Conservation (phyloP, 768 basidiomycete genomes). For the Mrakia hoshinonis region DNA sequence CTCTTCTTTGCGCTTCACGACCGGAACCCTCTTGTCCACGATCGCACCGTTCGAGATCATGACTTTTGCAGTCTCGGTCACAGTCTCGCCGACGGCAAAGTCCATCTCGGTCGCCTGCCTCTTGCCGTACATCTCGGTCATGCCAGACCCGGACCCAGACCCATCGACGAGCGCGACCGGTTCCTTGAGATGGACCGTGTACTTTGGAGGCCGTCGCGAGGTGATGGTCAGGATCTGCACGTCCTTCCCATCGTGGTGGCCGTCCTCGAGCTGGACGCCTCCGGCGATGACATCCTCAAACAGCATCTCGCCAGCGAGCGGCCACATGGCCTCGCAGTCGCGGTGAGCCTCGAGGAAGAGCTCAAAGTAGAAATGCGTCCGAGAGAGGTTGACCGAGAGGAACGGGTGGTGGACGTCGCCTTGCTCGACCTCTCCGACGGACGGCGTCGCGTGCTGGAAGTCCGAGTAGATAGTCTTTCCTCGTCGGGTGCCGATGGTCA, state of each 20-base stretch:
- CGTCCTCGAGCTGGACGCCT: not conserved
- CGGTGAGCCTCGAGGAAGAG: conserved; percentile 1
- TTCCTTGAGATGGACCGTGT: conserved; percentile 1
- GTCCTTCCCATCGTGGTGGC: not conserved
- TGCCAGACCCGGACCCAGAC: not conserved
- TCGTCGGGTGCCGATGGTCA: not conserved
- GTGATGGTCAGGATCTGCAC: conserved; percentile 6
- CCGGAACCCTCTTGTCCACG: not conserved
- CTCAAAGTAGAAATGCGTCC: not conserved
- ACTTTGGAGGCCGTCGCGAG: conserved; percentile 11
- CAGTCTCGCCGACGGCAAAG: not conserved
- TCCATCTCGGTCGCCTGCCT: conserved; percentile 14
- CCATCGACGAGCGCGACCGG: conserved; percentile 8
- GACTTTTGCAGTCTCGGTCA: not conserved
- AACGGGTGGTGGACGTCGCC: not conserved
- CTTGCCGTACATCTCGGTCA: not conserved
- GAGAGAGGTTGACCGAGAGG: not conserved
- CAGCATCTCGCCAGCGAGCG: not conserved
- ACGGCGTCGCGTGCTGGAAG: not conserved
- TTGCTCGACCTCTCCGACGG: not conserved
- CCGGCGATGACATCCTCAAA: conserved; percentile 3
- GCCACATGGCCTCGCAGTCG: conserved; percentile 14
- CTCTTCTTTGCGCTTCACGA: not conserved
- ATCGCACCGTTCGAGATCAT: not conserved
- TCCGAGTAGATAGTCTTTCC: not conserved